Evolutionary conservation across 805 yeast genomes (phyloP).

Genomic region (Citeromyces matritensis): DNA sequence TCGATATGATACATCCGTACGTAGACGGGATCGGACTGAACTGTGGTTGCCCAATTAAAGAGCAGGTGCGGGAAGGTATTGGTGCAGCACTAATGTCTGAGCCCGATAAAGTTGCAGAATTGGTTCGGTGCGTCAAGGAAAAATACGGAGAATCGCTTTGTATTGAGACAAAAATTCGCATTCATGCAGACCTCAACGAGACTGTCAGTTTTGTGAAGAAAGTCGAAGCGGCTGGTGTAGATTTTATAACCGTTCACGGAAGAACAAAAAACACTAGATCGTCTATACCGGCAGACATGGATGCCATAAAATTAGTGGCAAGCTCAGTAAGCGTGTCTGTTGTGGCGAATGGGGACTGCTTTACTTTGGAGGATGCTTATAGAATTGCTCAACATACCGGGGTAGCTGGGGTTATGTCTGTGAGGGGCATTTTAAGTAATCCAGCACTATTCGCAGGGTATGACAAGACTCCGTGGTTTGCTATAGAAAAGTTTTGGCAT

Average conservation of each 20-base stretch:
- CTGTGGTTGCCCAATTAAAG: slow-evolving; percentile 96
- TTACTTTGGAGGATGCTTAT: slow-evolving; percentile 45
- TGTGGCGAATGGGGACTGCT: slow-evolving; percentile 97
- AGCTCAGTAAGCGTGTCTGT: slow-evolving; percentile 56
- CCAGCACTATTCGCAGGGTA: slow-evolving; percentile 81
- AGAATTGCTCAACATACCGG: slow-evolving; percentile 51
- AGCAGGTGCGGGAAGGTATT: slow-evolving; percentile 88
- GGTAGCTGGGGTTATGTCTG: slow-evolving; percentile 93
- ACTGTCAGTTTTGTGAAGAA: slow-evolving; percentile 59
- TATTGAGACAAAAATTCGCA: slow-evolving; percentile 84
- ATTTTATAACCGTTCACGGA: slow-evolving; percentile 90
- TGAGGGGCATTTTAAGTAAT: slow-evolving; percentile 71
- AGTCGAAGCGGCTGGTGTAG: slow-evolving; percentile 82
- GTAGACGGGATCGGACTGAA: slow-evolving; percentile 91
- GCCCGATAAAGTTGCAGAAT: slow-evolving; percentile 62
- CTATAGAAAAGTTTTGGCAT: slow-evolving; percentile 74
- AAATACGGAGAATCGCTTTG: slow-evolving; percentile 60
- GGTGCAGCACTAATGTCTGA: slow-evolving; percentile 91
- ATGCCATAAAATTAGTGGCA: slow-evolving; percentile 59
- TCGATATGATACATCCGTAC: slow-evolving; percentile 78
- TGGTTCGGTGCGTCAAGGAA: slow-evolving; percentile 74
- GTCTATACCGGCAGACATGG: slow-evolving; percentile 68
- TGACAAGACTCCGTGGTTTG: slow-evolving; percentile 75
- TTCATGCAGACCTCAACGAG: slow-evolving; percentile 60
- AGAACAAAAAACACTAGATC: slow-evolving; percentile 77